These are phyloP conservation scores for Phlegmacium glaucopus DNA, from an alignment of 768 basidiomycete genomes.

Conservation along the genomic window DNA sequence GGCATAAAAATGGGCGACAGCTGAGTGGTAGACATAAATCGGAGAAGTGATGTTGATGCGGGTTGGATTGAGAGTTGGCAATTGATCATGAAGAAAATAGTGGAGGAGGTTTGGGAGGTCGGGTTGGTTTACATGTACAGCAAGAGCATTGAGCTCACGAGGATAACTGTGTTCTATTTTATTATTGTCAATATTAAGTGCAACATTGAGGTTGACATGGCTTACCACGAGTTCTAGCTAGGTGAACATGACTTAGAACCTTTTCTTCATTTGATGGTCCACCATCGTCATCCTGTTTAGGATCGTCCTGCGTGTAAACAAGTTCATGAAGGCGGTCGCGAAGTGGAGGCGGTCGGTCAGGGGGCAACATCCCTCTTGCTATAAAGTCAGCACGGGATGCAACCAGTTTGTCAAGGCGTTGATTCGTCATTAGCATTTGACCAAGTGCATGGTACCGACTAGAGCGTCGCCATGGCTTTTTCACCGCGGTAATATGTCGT, in stretches of 20 bases:
- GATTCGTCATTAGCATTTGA: constrained; percentile 25
- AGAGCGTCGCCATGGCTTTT: constrained; percentile 23
- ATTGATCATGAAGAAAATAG: background rate
- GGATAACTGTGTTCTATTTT: background rate
- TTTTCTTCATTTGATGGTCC: background rate
- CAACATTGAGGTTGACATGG: background rate
- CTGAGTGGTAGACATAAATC: constrained; percentile 24
- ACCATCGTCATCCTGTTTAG: background rate
- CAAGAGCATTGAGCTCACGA: constrained; percentile 5
- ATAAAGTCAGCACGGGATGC: constrained; percentile 15
- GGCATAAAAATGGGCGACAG: constrained; percentile 22
- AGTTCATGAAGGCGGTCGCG: background rate
- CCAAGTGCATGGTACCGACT: constrained; percentile 18
- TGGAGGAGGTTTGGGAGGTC: constrained; percentile 1
- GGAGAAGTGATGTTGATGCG: constrained; percentile 3
- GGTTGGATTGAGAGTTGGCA: background rate
- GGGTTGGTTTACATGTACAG: background rate
- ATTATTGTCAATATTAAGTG: background rate
- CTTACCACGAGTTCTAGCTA: background rate
- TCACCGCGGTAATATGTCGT: constrained; percentile 21
- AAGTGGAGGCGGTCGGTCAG: constrained; percentile 2
- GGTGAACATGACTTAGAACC: background rate
- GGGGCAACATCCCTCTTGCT: constrained; percentile 11
- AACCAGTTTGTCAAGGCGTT: constrained; percentile 17
- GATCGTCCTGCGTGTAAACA: background rate